Percentiles rank a stretch among this genome's conserved stretches.
Evolutionary conservation across 129 eudicot genomes (phyloP).

Genomic region (Flaveria linearis): DNA sequence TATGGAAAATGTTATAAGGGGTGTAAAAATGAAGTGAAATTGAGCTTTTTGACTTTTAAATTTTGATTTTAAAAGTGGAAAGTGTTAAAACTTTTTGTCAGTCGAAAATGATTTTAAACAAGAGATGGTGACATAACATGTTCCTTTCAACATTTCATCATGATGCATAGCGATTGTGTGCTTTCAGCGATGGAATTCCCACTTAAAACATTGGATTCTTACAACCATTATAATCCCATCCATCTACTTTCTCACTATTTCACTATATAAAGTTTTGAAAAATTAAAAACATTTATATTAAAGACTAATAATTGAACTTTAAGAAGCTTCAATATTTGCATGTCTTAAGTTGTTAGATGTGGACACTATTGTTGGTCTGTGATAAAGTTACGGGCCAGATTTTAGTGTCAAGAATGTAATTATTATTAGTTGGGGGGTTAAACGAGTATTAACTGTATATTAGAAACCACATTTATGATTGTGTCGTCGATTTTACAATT

Average conservation of each 20-base stretch:
- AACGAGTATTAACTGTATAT: no score
- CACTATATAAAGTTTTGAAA: background rate
- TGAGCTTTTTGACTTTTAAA: constrained; percentile 35
- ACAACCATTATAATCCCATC: constrained; percentile 19
- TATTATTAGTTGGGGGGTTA: no score
- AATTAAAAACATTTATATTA: background rate
- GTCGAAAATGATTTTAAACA: constrained; percentile 35
- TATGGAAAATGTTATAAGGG: constrained; percentile 1
- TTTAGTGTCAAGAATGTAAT: no score
- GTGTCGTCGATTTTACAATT: no score
- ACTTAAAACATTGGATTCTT: constrained; percentile 42
- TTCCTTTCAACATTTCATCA: constrained; percentile 37
- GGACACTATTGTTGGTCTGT: no score
- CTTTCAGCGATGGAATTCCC: constrained; percentile 39
- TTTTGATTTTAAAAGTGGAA: constrained; percentile 20
- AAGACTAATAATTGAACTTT: background rate
- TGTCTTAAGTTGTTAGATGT: no score
- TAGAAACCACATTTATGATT: no score
- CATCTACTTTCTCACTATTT: background rate
- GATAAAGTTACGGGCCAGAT: no score
- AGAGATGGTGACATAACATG: constrained; percentile 41
- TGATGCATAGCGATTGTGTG: constrained; percentile 35
- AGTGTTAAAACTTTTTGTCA: constrained; percentile 38
- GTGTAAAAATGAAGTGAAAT: constrained; percentile 16
- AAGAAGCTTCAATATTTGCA: background rate